Conservation (phyloP, 2,329 filamentous ascomycete genomes). For the Elsinoe fawcettii region DNA sequence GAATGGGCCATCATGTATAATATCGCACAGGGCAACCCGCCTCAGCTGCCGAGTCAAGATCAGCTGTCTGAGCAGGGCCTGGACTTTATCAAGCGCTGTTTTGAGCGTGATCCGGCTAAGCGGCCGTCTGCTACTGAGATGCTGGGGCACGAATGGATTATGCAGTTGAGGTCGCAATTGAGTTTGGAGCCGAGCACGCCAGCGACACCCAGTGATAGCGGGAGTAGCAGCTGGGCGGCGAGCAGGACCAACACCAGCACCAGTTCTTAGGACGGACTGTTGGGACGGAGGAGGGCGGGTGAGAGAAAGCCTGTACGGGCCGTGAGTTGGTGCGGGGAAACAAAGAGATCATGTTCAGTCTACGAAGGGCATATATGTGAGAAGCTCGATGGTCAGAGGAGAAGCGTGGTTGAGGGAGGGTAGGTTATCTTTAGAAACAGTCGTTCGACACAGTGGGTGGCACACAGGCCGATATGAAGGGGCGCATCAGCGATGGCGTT, state of each 20-base stretch:
- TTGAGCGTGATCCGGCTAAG: conserved; percentile 71
- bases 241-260: background rate
- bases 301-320: background rate
- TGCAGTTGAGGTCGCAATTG: conserved; percentile 40
- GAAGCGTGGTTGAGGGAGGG: background rate
- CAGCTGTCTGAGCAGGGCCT: conserved; percentile 79
- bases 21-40: conserved; percentile 92
- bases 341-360: background rate
- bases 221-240: conserved; percentile 15
- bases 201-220: conserved; percentile 29
- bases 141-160: conserved; percentile 86
- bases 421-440: background rate
- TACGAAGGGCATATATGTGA: background rate
- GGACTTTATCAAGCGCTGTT: conserved; percentile 82
- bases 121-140: conserved; percentile 79
- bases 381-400: background rate
- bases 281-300: background rate
- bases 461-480: conserved; percentile 10
- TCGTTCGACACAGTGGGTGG: background rate
- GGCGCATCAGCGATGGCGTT: conserved; percentile 10
- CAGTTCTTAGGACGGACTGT: background rate
- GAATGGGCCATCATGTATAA: conserved; percentile 99
- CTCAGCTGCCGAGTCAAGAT: conserved; percentile 70
- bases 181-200: conserved; percentile 41
- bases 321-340: conserved; percentile 3